A percentile compares a stretch with the other conserved stretches of the same genome.
Conservation (phyloP, 129 eudicot genomes). For the Scalesia atractyloides region DNA sequence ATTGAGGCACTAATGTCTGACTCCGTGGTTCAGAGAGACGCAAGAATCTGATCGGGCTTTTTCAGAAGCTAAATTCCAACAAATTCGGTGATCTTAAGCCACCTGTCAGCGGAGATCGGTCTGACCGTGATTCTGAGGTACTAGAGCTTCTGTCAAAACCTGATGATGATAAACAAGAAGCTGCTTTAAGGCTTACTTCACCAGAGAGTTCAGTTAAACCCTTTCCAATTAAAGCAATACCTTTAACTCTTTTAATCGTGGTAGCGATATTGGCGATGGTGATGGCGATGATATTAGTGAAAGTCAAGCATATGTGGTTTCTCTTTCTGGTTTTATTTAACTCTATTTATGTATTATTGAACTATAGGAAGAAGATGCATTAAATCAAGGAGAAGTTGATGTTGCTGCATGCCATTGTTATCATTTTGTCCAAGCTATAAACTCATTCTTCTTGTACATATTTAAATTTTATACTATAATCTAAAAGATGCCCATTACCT, state of each 20-base stretch:
- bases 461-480: too few relatives aligned
- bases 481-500: too few relatives aligned
- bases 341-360: neutral
- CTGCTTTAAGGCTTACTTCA: neutral
- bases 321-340: slow-evolving; percentile 1
- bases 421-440: too few relatives aligned
- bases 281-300: slow-evolving; percentile 7
- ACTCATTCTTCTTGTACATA: too few relatives aligned
- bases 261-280: slow-evolving; percentile 5
- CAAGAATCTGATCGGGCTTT: neutral
- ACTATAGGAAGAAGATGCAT: neutral
- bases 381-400: neutral
- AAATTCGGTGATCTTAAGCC: neutral
- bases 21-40: neutral
- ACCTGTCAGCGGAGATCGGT: neutral
- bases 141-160: slow-evolving; percentile 57
- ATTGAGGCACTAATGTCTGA: neutral
- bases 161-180: slow-evolving; percentile 10
- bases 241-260: neutral
- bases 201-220: neutral
- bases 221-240: neutral
- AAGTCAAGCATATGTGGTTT: slow-evolving; percentile 21
- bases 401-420: too few relatives aligned
- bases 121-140: slow-evolving; percentile 53
- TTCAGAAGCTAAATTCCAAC: neutral